Conservation (phyloP, 192 early-diverging fungal species). For the Phlyctochytrium planicorne region DNA sequence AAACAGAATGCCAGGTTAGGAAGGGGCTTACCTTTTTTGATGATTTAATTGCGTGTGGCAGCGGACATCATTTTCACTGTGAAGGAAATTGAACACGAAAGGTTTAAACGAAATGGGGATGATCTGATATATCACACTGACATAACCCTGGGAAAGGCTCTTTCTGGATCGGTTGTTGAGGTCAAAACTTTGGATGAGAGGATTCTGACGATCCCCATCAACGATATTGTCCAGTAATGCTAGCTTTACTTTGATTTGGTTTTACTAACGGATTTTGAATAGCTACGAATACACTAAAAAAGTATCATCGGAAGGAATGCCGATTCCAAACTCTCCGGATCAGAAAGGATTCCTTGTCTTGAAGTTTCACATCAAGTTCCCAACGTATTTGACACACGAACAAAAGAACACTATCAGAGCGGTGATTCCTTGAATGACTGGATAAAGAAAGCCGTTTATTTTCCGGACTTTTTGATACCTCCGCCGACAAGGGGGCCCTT, state of each 20-base stretch:
- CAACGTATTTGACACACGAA: slow-evolving; percentile 42
- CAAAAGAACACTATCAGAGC: slow-evolving; percentile 47
- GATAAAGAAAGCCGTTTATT: too few species aligned
- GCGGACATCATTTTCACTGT: slow-evolving; percentile 45
- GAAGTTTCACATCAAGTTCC: slow-evolving; percentile 46
- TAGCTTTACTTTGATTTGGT: too few species aligned
- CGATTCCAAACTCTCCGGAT: slow-evolving; percentile 35
- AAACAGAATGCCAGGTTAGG: slow-evolving; percentile 51
- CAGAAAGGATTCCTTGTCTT: slow-evolving; percentile 43
- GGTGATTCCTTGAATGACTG: slow-evolving; percentile 24
- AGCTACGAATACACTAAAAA: slow-evolving; percentile 50
- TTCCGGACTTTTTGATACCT: slow-evolving; percentile 21
- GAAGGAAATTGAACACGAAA: slow-evolving; percentile 42
- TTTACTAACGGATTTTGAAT: not conserved
- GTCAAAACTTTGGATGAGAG: slow-evolving; percentile 52
- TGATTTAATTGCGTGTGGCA: not conserved
- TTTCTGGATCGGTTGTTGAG: slow-evolving; percentile 44
- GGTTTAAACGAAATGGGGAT: slow-evolving; percentile 48
- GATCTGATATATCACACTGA: slow-evolving; percentile 38
- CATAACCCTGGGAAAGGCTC: slow-evolving; percentile 48
- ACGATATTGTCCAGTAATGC: slow-evolving; percentile 55
- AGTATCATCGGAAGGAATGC: slow-evolving; percentile 54
- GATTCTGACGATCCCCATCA: slow-evolving; percentile 51
- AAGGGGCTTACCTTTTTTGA: not conserved
- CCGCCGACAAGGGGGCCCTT: slow-evolving; percentile 9